Evolutionary conservation across 2,329 filamentous ascomycete genomes (phyloP), one percentile per base, ranked within the genome.

Genomic region (Fusarium falciforme): DNA sequence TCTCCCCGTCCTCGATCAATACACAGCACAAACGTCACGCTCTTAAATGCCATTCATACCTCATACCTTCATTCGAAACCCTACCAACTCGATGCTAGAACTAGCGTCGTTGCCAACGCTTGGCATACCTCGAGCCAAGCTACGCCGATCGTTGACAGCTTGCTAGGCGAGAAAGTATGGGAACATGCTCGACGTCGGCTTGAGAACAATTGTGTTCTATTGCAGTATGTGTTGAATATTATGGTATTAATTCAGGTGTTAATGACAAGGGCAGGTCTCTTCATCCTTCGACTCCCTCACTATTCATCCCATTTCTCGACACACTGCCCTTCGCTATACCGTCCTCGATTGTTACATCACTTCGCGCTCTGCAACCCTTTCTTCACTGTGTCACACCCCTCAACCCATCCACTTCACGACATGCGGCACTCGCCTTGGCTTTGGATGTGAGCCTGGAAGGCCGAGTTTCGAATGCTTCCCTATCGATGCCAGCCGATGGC

Each of bases 161-260:
- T 93, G 27, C 84, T 99, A 60, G 93, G 94, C 16, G 87, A 90
- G 61, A 91, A 94, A 81, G 95, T 95, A 4, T 99, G 96, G 96
- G 96, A 99, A 84, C 96, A 99, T 86, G 96, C 96, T 66, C 90
- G 96, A 76, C 91, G 96, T 71, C 91, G 96, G 85, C 96, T 96
- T 44, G 96, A 99, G 82, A 96, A 99, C 84, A 95, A 94, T 17
- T 98, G 95, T 80, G 93, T 99, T 72, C 87, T 98, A 60, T 84
- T 99, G 75, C 93, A 93, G 94, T 97, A 87, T 76, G 91, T 6
- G 11, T 4, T 11, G 12, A 22, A 2, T 2, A 2, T 22, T 8
- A 2, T 14, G 7, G 8, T 7, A 22, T 12, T 22, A 9, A 8
- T 14, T 3, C 6, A 22, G 20, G 2, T 7, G 5, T 44, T 22